These are phyloP conservation scores for Coemansia sp. DNA, from an alignment of 192 early-diverging fungal genomes.

Conservation along the genomic window DNA sequence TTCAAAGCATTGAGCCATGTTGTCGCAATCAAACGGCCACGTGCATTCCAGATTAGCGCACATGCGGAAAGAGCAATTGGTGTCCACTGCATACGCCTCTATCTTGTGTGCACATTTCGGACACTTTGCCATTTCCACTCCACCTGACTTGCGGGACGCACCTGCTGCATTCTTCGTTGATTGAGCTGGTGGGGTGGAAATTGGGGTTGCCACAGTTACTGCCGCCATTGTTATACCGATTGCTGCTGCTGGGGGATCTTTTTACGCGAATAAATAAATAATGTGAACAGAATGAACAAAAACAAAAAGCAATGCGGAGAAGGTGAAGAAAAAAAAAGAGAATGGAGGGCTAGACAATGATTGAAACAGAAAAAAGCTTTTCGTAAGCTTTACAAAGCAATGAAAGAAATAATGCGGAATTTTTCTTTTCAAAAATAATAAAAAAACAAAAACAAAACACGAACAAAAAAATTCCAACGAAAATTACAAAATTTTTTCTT, in stretches of 20 bases:
- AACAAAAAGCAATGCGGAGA: not conserved
- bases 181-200: not conserved
- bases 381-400: not conserved
- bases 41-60: conserved; percentile 41
- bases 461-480: conserved; percentile 1
- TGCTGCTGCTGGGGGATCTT: conserved; percentile 1
- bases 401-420: not conserved
- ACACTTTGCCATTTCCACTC: conserved; percentile 8
- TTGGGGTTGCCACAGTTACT: conserved; percentile 5
- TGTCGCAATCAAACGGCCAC: conserved; percentile 41
- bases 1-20: conserved; percentile 39
- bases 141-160: not conserved
- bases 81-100: conserved; percentile 40
- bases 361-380: not conserved
- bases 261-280: not conserved
- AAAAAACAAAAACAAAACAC: conserved; percentile 8
- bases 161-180: conserved; percentile 3
- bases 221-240: conserved; percentile 7
- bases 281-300: conserved; percentile 1
- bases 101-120: conserved; percentile 35
- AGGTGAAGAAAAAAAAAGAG: not conserved
- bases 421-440: not conserved
- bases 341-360: not conserved
- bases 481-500: not conserved
- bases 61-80: conserved; percentile 49